Conservation (phyloP, 2,329 filamentous ascomycete genomes). For the Aureobasidium sp. region DNA sequence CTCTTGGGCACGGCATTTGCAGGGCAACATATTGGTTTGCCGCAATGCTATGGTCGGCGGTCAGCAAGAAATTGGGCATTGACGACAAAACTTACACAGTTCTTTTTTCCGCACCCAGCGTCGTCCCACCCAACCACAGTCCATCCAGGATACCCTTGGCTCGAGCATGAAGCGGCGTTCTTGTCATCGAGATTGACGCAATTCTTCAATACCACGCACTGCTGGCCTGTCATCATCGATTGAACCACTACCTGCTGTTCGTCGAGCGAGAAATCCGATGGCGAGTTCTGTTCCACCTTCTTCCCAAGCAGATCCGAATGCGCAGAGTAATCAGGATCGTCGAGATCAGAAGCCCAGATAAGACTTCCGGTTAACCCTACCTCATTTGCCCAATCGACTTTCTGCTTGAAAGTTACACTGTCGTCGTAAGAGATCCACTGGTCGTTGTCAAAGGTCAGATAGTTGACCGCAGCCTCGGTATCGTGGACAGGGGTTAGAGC, state of each 20-base stretch:
- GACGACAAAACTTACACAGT: background rate
- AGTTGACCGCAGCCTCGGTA: conserved; percentile 29
- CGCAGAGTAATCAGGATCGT: background rate
- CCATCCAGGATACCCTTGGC: background rate
- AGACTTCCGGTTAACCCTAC: conserved; percentile 27
- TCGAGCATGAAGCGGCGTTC: background rate
- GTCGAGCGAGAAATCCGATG: background rate
- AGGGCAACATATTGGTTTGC: background rate
- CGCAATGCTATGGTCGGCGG: background rate
- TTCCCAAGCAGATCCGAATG: background rate
- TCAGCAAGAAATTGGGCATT: too few relatives aligned
- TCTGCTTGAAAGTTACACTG: conserved; percentile 28
- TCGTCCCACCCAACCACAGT: background rate
- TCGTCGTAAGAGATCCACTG: conserved; percentile 40
- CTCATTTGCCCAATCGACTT: conserved; percentile 29
- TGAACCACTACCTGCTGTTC: background rate
- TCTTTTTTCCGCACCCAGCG: background rate
- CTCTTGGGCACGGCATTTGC: background rate
- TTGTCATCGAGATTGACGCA: background rate
- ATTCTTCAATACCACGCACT: too few relatives aligned
- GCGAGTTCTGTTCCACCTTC: too few relatives aligned
- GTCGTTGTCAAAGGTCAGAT: conserved; percentile 27
- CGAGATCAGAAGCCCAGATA: conserved; percentile 17
- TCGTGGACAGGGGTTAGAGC: conserved; percentile 19
- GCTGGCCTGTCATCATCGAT: background rate